Conservation (phyloP, 2,329 filamentous ascomycete genomes). For the Blastomyces gilchristii region DNA sequence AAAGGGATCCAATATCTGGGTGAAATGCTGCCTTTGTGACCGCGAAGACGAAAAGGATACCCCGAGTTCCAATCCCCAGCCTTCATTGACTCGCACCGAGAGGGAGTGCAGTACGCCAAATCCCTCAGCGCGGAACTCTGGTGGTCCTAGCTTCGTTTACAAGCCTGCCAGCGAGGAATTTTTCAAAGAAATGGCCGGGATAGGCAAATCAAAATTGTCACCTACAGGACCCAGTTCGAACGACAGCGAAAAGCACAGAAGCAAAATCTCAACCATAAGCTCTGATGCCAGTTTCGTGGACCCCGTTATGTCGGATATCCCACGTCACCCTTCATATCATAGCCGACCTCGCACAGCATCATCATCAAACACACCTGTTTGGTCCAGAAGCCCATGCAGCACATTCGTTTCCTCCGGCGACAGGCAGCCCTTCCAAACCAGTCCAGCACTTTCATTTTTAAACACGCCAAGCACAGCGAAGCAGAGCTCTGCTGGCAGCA, state of each 20-base stretch:
- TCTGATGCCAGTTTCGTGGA: slow-evolving; percentile 6
- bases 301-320: slow-evolving; percentile 10
- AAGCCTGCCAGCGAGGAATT: slow-evolving; percentile 17
- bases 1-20: background rate
- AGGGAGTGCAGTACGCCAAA: background rate
- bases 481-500: slow-evolving; percentile 1
- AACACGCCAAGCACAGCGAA: background rate
- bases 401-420: background rate
- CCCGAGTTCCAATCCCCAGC: background rate
- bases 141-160: slow-evolving; percentile 14
- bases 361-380: background rate
- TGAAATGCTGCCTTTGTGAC: background rate
- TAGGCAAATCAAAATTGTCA: slow-evolving; percentile 11
- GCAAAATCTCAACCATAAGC: slow-evolving; percentile 6
- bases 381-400: slow-evolving; percentile 3
- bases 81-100: background rate
- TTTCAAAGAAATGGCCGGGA: slow-evolving; percentile 16
- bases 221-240: slow-evolving; percentile 2
- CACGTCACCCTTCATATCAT: slow-evolving; percentile 15
- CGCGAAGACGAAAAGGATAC: slow-evolving; percentile 1
- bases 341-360: background rate
- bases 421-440: background rate
- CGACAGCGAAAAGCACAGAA: background rate
- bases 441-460: slow-evolving; percentile 3
- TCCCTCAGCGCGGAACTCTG: background rate